Evolutionary conservation across 1,284 basidiomycete species (phyloP).

Genomic region (Austroboletus niveus): DNA sequence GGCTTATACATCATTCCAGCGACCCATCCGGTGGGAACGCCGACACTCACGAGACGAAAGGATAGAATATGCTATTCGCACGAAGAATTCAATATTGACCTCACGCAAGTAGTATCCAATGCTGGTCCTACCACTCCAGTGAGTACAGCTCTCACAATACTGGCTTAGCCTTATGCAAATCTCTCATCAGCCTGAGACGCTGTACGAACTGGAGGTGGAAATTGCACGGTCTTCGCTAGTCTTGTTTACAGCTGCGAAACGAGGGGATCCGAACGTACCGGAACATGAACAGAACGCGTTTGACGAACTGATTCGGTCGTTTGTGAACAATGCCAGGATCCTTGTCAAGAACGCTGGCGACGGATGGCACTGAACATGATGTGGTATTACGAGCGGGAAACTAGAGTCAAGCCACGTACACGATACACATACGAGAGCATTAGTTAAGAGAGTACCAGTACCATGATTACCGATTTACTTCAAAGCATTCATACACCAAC

Average conservation of each 20-base stretch:
- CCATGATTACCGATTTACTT: not conserved
- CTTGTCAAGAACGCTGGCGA: constrained; percentile 62
- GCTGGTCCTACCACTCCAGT: constrained; percentile 48
- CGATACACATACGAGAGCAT: constrained; percentile 12
- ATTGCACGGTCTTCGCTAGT: constrained; percentile 62
- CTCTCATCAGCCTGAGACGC: constrained; percentile 49
- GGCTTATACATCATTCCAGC: constrained; percentile 38
- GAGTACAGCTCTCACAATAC: constrained; percentile 23
- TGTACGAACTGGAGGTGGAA: constrained; percentile 75
- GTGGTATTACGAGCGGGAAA: constrained; percentile 2
- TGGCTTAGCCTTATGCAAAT: not conserved
- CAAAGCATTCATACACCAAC: constrained; percentile 49
- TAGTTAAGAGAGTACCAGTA: constrained; percentile 7
- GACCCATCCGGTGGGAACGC: constrained; percentile 55
- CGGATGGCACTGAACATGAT: constrained; percentile 34
- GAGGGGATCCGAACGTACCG: constrained; percentile 53
- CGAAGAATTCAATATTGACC: constrained; percentile 89
- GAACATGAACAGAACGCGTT: constrained; percentile 70
- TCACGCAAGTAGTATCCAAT: constrained; percentile 82
- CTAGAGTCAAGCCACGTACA: constrained; percentile 2
- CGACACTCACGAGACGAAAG: constrained; percentile 70
- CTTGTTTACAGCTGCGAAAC: constrained; percentile 54
- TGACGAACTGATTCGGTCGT: constrained; percentile 78
- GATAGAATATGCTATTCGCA: constrained; percentile 92
- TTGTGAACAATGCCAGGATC: constrained; percentile 78